Evolutionary conservation across 1,284 basidiomycete species (phyloP).

Genomic region (Golubevia pallescens): DNA sequence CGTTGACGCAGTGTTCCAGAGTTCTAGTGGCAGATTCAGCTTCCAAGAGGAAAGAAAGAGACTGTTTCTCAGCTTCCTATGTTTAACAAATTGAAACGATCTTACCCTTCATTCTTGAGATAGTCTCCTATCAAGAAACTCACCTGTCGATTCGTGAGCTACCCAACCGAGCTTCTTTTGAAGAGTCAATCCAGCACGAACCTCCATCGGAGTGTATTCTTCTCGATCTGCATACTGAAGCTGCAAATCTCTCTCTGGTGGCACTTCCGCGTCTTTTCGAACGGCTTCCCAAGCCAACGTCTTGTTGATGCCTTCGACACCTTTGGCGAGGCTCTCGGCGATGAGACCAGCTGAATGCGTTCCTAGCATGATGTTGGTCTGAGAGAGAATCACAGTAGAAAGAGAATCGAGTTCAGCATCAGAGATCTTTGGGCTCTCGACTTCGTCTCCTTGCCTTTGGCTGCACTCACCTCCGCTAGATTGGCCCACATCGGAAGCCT

Average conservation of each 20-base stretch:
- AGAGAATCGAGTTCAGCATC: not conserved
- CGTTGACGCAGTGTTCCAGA: slow-evolving; percentile 75
- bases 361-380: slow-evolving; percentile 77
- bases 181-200: slow-evolving; percentile 76
- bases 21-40: slow-evolving; percentile 58
- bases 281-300: slow-evolving; percentile 77
- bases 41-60: too few relatives aligned
- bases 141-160: slow-evolving; percentile 72
- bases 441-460: not conserved
- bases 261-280: slow-evolving; percentile 74
- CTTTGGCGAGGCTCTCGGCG: slow-evolving; percentile 77
- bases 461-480: slow-evolving; percentile 70
- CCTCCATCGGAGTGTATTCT: slow-evolving; percentile 71
- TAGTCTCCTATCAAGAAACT: too few relatives aligned
- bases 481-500: slow-evolving; percentile 93
- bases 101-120: too few relatives aligned
- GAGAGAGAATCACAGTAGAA: slow-evolving; percentile 52
- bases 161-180: slow-evolving; percentile 78
- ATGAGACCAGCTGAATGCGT: slow-evolving; percentile 82
- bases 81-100: too few relatives aligned
- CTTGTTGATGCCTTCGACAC: slow-evolving; percentile 71
- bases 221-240: slow-evolving; percentile 73
- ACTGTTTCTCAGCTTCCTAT: too few relatives aligned
- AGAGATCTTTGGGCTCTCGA: too few relatives aligned
- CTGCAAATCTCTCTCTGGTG: slow-evolving; percentile 21